Conservation (phyloP, 2,329 filamentous ascomycete species). For the Phyllosticta citriasiana region DNA sequence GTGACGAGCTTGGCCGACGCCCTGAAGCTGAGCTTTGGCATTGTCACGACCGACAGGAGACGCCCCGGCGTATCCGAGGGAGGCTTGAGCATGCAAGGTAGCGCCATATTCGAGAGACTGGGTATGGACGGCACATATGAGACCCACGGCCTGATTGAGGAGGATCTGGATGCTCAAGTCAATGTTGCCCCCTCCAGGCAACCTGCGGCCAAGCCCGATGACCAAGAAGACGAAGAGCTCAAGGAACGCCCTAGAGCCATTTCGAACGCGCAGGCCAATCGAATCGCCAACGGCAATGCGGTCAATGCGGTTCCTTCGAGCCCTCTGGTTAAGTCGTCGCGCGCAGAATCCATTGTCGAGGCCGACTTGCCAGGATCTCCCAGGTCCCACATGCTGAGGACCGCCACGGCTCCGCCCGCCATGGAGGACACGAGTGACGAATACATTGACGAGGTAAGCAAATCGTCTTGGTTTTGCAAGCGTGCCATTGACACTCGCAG, state of each 20-base stretch:
- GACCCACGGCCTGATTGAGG: constrained; percentile 21
- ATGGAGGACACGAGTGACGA: constrained; percentile 34
- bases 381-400: constrained; percentile 8
- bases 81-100: constrained; percentile 42
- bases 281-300: constrained; percentile 1
- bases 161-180: constrained; percentile 23
- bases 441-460: constrained; percentile 57
- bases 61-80: constrained; percentile 41
- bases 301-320: constrained; percentile 6
- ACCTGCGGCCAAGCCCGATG: constrained; percentile 15
- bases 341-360: constrained; percentile 22
- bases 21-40: constrained; percentile 93
- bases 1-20: constrained; percentile 94
- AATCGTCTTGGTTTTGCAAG: constrained; percentile 2
- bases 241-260: constrained; percentile 1
- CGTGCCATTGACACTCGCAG: constrained; percentile 15
- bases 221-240: constrained; percentile 13
- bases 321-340: constrained; percentile 11
- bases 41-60: constrained; percentile 74
- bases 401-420: constrained; percentile 6
- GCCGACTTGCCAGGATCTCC: constrained; percentile 12
- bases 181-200: constrained; percentile 19
- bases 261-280: neutral
- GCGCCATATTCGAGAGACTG: constrained; percentile 56
- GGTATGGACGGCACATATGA: constrained; percentile 33